Conservation (phyloP, 2,329 filamentous ascomycete species). For the Pseudogymnoascus sp. region DNA sequence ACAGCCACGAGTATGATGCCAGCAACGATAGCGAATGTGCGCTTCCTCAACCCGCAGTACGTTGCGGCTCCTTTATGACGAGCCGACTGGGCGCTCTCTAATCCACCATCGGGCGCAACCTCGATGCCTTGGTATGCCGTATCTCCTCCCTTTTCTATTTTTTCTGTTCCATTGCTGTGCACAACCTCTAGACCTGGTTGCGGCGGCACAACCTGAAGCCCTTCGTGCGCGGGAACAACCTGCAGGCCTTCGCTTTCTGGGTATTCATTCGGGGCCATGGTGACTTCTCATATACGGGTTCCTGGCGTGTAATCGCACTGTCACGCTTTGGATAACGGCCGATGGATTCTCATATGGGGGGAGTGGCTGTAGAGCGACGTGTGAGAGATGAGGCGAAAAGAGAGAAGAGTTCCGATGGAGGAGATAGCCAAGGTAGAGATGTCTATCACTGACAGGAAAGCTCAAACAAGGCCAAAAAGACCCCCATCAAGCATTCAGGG, state of each 20-base stretch:
- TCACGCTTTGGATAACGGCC: background rate
- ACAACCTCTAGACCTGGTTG: background rate
- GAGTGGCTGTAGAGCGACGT: background rate
- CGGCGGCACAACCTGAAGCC: background rate
- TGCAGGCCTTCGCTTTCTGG: background rate
- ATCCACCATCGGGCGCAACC: background rate
- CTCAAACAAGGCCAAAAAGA: background rate
- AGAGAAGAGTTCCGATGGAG: background rate
- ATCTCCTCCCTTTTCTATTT: background rate
- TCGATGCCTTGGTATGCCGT: background rate
- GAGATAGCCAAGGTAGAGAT: background rate
- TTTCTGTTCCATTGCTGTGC: background rate
- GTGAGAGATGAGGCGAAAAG: background rate
- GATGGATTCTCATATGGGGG: background rate
- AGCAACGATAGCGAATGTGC: background rate
- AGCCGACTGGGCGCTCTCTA: background rate
- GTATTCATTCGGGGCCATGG: background rate
- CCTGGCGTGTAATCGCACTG: background rate
- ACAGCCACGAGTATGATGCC: conserved; percentile 1
- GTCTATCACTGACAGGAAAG: background rate
- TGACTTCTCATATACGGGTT: background rate
- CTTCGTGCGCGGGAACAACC: background rate
- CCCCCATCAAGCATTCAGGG: background rate
- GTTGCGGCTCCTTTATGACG: background rate
- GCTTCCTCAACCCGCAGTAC: background rate